These are phyloP conservation scores for Schizophyllum amplum DNA, from an alignment of 1,284 basidiomycete species.

Conservation along the genomic window DNA sequence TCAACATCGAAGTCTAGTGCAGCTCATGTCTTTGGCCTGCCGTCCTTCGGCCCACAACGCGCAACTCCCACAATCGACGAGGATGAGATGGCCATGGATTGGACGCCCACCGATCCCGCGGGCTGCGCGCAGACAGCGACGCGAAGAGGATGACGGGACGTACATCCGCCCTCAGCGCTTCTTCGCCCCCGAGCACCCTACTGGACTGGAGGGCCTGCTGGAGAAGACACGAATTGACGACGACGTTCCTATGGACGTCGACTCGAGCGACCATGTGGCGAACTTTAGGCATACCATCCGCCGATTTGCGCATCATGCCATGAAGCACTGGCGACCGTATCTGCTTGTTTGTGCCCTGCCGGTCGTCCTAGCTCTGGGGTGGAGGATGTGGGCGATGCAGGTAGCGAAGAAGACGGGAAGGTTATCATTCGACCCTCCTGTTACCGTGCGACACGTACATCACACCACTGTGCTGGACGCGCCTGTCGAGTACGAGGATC, in stretches of 20 bases:
- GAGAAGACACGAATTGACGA: conserved; percentile 55
- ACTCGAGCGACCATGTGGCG: background rate
- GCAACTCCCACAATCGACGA: conserved; percentile 27
- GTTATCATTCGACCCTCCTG: background rate
- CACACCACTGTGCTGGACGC: no score
- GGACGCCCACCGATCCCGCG: conserved; percentile 46
- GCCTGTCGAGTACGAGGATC: background rate
- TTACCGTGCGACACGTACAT: background rate
- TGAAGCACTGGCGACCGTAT: background rate
- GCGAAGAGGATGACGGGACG: conserved; percentile 28
- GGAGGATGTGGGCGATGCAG: background rate
- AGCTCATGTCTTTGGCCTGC: conserved; percentile 56
- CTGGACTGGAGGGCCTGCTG: conserved; percentile 69
- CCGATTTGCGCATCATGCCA: background rate
- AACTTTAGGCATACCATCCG: background rate
- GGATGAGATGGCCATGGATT: conserved; percentile 47
- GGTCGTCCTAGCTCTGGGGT: background rate
- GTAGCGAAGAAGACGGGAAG: background rate
- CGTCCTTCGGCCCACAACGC: conserved; percentile 38
- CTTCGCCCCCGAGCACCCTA: conserved; percentile 68
- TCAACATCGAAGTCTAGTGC: conserved; percentile 20
- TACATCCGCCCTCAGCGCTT: conserved; percentile 65
- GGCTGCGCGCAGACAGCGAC: conserved; percentile 16
- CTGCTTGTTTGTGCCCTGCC: background rate
- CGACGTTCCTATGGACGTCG: conserved; percentile 15